These are phyloP conservation scores for Ogataea corticis DNA, from an alignment of 805 yeast species.

Conservation along the genomic window DNA sequence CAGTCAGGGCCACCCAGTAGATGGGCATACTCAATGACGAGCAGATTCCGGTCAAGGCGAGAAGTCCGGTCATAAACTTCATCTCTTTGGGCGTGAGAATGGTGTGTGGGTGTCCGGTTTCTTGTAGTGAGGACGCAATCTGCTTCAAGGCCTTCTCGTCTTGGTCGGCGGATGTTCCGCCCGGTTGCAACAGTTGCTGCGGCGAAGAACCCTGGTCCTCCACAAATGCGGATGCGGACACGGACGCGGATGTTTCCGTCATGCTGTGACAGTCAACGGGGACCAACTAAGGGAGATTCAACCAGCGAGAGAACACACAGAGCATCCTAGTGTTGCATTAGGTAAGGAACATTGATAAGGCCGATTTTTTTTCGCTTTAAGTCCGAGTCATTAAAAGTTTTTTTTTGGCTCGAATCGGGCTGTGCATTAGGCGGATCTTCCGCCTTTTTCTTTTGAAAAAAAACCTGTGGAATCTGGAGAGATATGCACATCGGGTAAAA, in stretches of 20 bases:
- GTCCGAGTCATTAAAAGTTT: not conserved
- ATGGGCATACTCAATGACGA: conserved; percentile 76
- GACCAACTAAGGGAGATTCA: no score
- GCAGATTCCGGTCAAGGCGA: conserved; percentile 55
- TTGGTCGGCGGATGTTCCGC: no score
- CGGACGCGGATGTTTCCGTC: no score
- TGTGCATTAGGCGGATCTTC: not conserved
- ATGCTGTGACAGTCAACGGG: no score
- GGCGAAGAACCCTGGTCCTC: not conserved
- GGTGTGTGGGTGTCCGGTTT: conserved; percentile 37
- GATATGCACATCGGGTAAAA: no score
- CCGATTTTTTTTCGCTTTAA: not conserved
- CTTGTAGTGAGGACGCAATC: not conserved
- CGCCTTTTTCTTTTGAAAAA: not conserved
- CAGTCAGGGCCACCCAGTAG: conserved; percentile 74
- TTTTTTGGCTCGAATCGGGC: no score
- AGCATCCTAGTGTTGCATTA: no score
- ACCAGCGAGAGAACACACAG: no score
- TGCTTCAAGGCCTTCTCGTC: not conserved
- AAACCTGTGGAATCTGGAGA: not conserved
- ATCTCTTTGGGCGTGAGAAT: conserved; percentile 46
- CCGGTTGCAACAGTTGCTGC: not conserved
- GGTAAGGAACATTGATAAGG: no score
- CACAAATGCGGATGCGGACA: no score
- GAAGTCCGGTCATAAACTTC: conserved; percentile 38